Conservation (phyloP, 192 early-diverging fungal species). For the Backusella westeae region DNA sequence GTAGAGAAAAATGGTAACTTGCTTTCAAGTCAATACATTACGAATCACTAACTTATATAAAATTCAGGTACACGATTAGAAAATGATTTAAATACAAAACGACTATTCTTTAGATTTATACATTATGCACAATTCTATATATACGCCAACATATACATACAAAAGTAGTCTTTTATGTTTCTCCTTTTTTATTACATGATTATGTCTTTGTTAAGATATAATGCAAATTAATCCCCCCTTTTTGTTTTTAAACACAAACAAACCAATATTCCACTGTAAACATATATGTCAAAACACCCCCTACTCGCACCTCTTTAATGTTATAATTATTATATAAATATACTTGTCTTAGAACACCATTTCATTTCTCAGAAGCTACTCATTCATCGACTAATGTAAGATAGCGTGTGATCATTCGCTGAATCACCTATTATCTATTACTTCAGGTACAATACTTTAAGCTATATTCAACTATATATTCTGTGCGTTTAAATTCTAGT, state of each 20-base stretch:
- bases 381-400: too few species aligned
- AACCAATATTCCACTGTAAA: background rate
- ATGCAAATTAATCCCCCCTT: background rate
- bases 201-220: background rate
- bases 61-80: background rate
- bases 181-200: too few species aligned
- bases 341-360: background rate
- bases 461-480: too few species aligned
- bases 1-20: conserved; percentile 81
- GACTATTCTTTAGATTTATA: background rate
- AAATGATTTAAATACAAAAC: background rate
- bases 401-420: too few species aligned
- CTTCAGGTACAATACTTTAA: too few species aligned
- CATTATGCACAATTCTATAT: background rate
- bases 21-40: background rate
- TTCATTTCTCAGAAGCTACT: background rate
- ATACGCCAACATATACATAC: background rate
- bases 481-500: too few species aligned
- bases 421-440: too few species aligned
- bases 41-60: background rate
- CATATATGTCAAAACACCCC: background rate
- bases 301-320: background rate
- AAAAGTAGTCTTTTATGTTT: background rate
- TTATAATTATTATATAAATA: background rate
- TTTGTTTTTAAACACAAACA: background rate